Base-by-base conservation (phyloP, 306 rosid genomes). In the Quercus rubra region DNA sequence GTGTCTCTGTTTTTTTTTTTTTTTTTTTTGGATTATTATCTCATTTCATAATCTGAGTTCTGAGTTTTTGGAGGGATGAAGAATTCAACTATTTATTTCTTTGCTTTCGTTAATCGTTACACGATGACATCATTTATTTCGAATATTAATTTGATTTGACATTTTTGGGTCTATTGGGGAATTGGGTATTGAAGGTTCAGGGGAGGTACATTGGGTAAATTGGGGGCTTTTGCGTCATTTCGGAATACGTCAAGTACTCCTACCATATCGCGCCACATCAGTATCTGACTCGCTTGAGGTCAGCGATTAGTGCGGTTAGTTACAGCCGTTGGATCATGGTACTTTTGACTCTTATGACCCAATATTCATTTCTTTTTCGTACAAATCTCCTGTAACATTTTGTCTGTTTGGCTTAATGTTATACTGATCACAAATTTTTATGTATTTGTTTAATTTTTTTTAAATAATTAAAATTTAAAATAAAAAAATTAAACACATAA, bases 241-340 rank as follows among this genome's bases (percentile, higher is more conserved):
- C 13, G 0, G n/a, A 74, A 87, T 91, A 89, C 91, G 92, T 86
- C 83, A 54, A 20, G 0, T 6, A 35, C 12, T 5, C 93, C 80
- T 69, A 84, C 83, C 77, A 85, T 51, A 64, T 76, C 30, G 70
- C 55, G 91, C 85, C 97, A 91, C 91, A 70, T 74, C 21, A 30
- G 70, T 83, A 15, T 0, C 3, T 3, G 73, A 74, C 8, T 73
- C 86, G 73, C 25, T 78, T 3, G 1, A 49, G 19, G 5, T n/a
- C 8, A 8, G 66, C 17, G 28, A 23, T 0, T 0, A 14, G 1
- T 12, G 10, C 10, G 63, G 6, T 11, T 4, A 1, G 55, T 12
- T 14, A 4, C 3, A 19, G 56, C 7, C 19, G 58, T 8, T 59
- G 31, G 54, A 12, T 2, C 18, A 31, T 35, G 9, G 38, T 5